These are phyloP conservation scores for Claviceps maximensis DNA, from an alignment of 2,329 filamentous ascomycete genomes.

Conservation along the genomic window DNA sequence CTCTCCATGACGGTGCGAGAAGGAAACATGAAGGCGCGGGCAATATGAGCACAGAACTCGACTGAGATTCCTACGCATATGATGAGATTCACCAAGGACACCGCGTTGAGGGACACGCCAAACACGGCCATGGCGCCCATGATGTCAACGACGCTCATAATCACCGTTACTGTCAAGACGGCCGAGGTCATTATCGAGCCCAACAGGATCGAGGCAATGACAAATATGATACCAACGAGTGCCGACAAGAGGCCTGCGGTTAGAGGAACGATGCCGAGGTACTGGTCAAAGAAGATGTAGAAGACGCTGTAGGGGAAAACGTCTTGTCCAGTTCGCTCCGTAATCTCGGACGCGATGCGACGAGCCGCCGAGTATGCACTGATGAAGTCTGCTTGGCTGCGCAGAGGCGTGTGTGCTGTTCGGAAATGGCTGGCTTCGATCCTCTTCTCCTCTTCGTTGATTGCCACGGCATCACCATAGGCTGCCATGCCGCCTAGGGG, in stretches of 20 bases:
- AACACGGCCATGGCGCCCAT: slow-evolving; percentile 88
- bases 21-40: slow-evolving; percentile 90
- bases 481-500: slow-evolving; percentile 79
- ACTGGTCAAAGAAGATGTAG: slow-evolving; percentile 99
- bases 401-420: slow-evolving; percentile 74
- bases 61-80: slow-evolving; percentile 95
- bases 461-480: slow-evolving; percentile 72
- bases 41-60: slow-evolving; percentile 95
- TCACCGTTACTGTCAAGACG: slow-evolving; percentile 73
- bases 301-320: slow-evolving; percentile 96
- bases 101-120: slow-evolving; percentile 82
- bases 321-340: slow-evolving; percentile 55
- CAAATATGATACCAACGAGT: slow-evolving; percentile 73
- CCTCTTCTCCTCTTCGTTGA: slow-evolving; percentile 52
- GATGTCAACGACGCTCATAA: slow-evolving; percentile 90
- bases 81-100: slow-evolving; percentile 88
- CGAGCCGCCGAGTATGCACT: slow-evolving; percentile 77
- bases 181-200: slow-evolving; percentile 72
- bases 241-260: slow-evolving; percentile 69
- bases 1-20: slow-evolving; percentile 65
- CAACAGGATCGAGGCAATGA: slow-evolving; percentile 66
- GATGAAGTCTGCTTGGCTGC: slow-evolving; percentile 87
- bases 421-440: slow-evolving; percentile 84
- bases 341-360: slow-evolving; percentile 70
- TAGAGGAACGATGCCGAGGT: slow-evolving; percentile 68